A percentile compares a stretch with the other conserved stretches of the same genome.
Conservation (phyloP, 805 yeast genomes). For the Kazachstania martiniae region DNA sequence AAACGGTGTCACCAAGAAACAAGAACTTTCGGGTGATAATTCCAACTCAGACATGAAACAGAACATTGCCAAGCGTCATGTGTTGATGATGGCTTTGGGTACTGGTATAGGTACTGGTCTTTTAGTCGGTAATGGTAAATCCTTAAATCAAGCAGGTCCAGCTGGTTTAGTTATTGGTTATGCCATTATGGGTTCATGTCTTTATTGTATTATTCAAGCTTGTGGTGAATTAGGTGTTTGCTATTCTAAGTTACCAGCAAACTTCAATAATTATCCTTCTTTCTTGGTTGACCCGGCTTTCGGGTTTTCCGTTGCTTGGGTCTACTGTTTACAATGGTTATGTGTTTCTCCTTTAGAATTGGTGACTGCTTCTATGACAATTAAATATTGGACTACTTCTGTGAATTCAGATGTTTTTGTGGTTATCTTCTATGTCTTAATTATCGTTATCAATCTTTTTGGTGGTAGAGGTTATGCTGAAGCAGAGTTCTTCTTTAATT, state of each 20-base stretch:
- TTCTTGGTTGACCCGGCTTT: slow-evolving; percentile 56
- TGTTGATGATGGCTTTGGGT: slow-evolving; percentile 66
- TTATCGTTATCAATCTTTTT: slow-evolving; percentile 38
- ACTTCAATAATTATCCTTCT: slow-evolving; percentile 49
- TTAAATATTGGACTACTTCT: slow-evolving; percentile 40
- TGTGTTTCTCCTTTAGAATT: slow-evolving; percentile 57
- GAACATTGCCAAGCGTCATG: slow-evolving; percentile 38
- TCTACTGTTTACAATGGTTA: slow-evolving; percentile 54
- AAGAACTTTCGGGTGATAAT: not conserved
- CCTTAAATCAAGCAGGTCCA: slow-evolving; percentile 54
- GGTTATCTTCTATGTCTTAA: slow-evolving; percentile 42
- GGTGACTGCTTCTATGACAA: slow-evolving; percentile 49
- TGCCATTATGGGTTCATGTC: slow-evolving; percentile 47
- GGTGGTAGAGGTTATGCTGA: slow-evolving; percentile 57
- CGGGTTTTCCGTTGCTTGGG: slow-evolving; percentile 68
- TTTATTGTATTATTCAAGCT: slow-evolving; percentile 48
- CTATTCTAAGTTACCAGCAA: slow-evolving; percentile 51
- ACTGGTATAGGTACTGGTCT: slow-evolving; percentile 71
- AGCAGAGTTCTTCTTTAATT: slow-evolving; percentile 52
- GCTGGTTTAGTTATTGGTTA: slow-evolving; percentile 50
- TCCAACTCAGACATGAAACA: slow-evolving; percentile 18
- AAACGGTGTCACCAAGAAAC: slow-evolving; percentile 2
- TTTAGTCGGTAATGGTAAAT: slow-evolving; percentile 56
- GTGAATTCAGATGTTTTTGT: slow-evolving; percentile 49
- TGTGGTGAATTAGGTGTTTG: slow-evolving; percentile 63